These are phyloP conservation scores for Dalbergia oliveri DNA, from an alignment of 306 rosid genomes.

Conservation along the genomic window DNA sequence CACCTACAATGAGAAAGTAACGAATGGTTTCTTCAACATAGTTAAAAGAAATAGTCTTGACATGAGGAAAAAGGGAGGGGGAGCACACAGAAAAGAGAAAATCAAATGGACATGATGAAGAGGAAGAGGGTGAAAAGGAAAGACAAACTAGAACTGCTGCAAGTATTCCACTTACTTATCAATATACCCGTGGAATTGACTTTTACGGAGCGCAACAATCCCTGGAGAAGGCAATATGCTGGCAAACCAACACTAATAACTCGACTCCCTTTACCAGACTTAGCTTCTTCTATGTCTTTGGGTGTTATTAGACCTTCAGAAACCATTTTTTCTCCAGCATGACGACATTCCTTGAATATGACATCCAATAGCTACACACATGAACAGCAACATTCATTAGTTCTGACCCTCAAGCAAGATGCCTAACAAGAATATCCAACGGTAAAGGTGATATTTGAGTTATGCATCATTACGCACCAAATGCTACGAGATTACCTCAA, in stretches of 20 bases:
- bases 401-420: slow-evolving; percentile 10
- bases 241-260: slow-evolving; percentile 86
- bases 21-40: slow-evolving; percentile 24
- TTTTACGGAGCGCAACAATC: slow-evolving; percentile 84
- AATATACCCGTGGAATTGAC: slow-evolving; percentile 68
- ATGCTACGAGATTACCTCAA: slow-evolving; percentile 69
- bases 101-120: not conserved
- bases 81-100: not conserved
- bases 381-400: slow-evolving; percentile 45
- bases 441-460: not conserved
- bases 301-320: slow-evolving; percentile 76
- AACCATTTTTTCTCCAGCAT: slow-evolving; percentile 69
- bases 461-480: slow-evolving; percentile 7
- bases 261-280: slow-evolving; percentile 71
- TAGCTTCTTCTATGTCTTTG: slow-evolving; percentile 78
- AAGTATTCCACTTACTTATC: slow-evolving; percentile 62
- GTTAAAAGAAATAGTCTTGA: slow-evolving; percentile 34
- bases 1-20: slow-evolving; percentile 59
- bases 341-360: slow-evolving; percentile 69
- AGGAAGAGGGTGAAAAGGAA: no score
- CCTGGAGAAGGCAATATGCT: slow-evolving; percentile 80
- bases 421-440: slow-evolving; percentile 16
- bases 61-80: slow-evolving; percentile 9
- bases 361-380: slow-evolving; percentile 72
- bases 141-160: not conserved